Percentiles rank a stretch among this genome's conserved stretches.
Evolutionary conservation across 495 filamentous ascomycete species (phyloP).

Genomic region (Penicillium turbatum): DNA sequence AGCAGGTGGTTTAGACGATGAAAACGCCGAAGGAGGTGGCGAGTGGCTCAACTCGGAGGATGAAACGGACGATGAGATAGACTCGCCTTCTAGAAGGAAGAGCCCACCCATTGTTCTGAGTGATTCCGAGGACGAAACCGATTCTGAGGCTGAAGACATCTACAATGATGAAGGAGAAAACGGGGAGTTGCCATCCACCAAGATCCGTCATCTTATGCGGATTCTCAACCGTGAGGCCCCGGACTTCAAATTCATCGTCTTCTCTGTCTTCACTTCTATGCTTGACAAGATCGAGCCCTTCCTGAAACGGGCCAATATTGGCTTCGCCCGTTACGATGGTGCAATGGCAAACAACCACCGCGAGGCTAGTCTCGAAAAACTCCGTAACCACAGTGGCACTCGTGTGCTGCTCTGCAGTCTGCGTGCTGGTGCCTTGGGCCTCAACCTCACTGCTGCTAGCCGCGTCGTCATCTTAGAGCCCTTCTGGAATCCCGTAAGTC

Average conservation of each 20-base stretch:
- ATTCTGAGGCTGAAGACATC: constrained; percentile 37
- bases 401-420: constrained; percentile 87
- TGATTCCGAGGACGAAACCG: constrained; percentile 23
- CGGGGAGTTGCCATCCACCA: constrained; percentile 69
- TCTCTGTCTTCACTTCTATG: constrained; percentile 97
- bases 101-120: constrained; percentile 13
- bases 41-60: constrained; percentile 69
- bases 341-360: constrained; percentile 91
- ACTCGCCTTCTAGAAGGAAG: constrained; percentile 31
- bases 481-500: constrained; percentile 90
- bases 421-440: constrained; percentile 85
- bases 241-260: constrained; percentile 92
- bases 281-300: constrained; percentile 95
- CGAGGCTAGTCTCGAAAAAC: constrained; percentile 73
- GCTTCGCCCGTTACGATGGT: constrained; percentile 87
- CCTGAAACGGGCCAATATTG: constrained; percentile 64
- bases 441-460: constrained; percentile 91
- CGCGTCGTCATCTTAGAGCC: constrained; percentile 93
- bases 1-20: constrained; percentile 77
- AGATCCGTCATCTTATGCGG: constrained; percentile 77
- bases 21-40: constrained; percentile 79
- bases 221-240: constrained; percentile 75
- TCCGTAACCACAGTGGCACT: constrained; percentile 66
- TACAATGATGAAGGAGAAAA: constrained; percentile 44
- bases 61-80: constrained; percentile 47